A percentile compares a stretch with the other conserved stretches of the same genome.
phyloP scores from a whole-genome alignment of 2,329 filamentous ascomycete species.

The Claviceps capensis region DNA sequence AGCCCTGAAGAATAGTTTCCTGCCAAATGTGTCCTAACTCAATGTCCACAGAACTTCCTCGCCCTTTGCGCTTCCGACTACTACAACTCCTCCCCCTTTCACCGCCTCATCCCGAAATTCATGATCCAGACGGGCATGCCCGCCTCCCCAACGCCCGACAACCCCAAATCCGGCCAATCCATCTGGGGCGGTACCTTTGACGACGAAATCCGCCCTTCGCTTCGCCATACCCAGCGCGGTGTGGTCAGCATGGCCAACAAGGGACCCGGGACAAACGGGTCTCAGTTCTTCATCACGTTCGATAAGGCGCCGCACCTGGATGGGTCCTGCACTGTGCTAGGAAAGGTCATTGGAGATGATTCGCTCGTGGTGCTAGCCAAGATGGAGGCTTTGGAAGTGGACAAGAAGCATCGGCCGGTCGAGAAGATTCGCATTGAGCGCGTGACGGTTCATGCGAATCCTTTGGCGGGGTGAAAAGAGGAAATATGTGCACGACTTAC shows the following conservation, averaged over 20 bases:
- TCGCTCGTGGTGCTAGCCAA: slow-evolving; percentile 51
- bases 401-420: slow-evolving; percentile 65
- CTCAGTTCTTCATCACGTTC: slow-evolving; percentile 72
- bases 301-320: slow-evolving; percentile 69
- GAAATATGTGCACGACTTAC: no score
- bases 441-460: slow-evolving; percentile 68
- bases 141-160: slow-evolving; percentile 37
- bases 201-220: slow-evolving; percentile 62
- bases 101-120: slow-evolving; percentile 68
- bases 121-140: slow-evolving; percentile 67
- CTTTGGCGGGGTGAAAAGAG: slow-evolving; percentile 42
- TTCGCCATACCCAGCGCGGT: slow-evolving; percentile 55
- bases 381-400: slow-evolving; percentile 58
- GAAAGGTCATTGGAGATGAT: slow-evolving; percentile 55
- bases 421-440: slow-evolving; percentile 51
- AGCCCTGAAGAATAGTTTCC: not conserved
- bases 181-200: slow-evolving; percentile 65
- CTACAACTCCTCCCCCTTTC: slow-evolving; percentile 63
- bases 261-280: slow-evolving; percentile 58
- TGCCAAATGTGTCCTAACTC: no score
- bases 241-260: slow-evolving; percentile 71
- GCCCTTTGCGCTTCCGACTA: slow-evolving; percentile 70
- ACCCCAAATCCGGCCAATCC: slow-evolving; percentile 55
- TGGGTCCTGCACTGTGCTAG: slow-evolving; percentile 75
- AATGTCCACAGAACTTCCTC: slow-evolving; percentile 57